Evolutionary conservation across 768 basidiomycete species (phyloP), one percentile per base, ranked within the genome.

Genomic region (Serendipita sp.): DNA sequence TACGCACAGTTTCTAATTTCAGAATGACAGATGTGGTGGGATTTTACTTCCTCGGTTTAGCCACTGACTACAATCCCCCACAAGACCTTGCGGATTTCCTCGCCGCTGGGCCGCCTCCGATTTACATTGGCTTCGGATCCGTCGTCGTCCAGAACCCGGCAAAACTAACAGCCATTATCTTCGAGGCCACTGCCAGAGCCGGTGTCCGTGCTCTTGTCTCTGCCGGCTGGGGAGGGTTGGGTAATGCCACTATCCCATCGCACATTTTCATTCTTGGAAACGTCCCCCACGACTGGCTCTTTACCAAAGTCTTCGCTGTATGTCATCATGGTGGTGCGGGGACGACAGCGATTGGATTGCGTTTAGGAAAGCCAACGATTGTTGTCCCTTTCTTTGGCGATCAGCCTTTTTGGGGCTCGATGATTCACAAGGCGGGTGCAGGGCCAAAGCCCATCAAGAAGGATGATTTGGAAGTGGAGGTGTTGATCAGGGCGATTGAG

Each of bases 201-300:
- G 79, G 79, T 1, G 80, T 82, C 1, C 73, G 83, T 38, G 83
- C 82, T 0, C 72, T 85, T 2, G 79, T 85, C 60, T 82, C 81
- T 3, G 80, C 81, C 3, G 84, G 83, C 20, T 85, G 84, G 84
- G 82, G 82, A 20, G 81, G 80, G 3, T 72, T 85, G 1, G 82
- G 83, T 1, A 80, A 78, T 7, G 69, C 71, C 3, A 66, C 73
- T 42, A 75, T 82, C n/a, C 82, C 82, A 16, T 63, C 75, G 0
- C 74, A 81, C 62, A 72, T 84, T 20, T 82, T 82, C 71, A 81
- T 85, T 45, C 75, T 84, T n/a, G 82, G 77, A 67, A 82, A 81
- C 65, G 77, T 84, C 3, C 84, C 84, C 0, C 83, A 84, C 68
- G 84, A 85, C 68, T 85, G 84, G 84, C 74, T 85, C 3, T 85